Evolutionary conservation across 2,329 filamentous ascomycete genomes (phyloP).

Genomic region (Penicillium sp.): DNA sequence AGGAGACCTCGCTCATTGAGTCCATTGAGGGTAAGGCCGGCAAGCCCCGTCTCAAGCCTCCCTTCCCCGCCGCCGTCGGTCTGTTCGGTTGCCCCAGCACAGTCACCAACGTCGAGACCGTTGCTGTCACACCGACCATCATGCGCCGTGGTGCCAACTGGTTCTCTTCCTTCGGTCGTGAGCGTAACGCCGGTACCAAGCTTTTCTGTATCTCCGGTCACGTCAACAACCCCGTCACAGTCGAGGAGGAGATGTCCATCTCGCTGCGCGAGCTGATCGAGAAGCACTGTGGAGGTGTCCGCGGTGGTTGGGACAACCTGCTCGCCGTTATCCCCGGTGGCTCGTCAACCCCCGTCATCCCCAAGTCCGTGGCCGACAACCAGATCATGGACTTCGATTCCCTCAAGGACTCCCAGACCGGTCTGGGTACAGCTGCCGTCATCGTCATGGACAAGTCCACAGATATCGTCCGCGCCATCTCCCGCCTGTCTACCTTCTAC

Average conservation of each 20-base stretch:
- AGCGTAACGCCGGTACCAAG: constrained; percentile 96
- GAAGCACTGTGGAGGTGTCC: constrained; percentile 95
- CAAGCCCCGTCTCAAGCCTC: constrained; percentile 97
- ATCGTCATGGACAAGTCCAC: constrained; percentile 99
- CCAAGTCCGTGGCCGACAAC: constrained; percentile 84
- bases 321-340: constrained; percentile 93
- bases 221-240: constrained; percentile 97
- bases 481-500: constrained; percentile 93
- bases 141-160: constrained; percentile 86
- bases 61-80: constrained; percentile 95
- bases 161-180: constrained; percentile 92
- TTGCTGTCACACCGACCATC: constrained; percentile 94
- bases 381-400: constrained; percentile 99
- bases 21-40: constrained; percentile 97
- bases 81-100: constrained; percentile 97
- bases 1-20: constrained; percentile 97
- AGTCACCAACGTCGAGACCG: constrained; percentile 95
- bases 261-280: constrained; percentile 94
- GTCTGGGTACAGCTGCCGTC: constrained; percentile 93
- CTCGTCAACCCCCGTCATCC: constrained; percentile 92
- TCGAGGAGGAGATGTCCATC: constrained; percentile 99
- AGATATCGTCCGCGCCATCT: constrained; percentile 91
- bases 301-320: constrained; percentile 96
- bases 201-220: constrained; percentile 97
- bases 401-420: constrained; percentile 95